Evolutionary conservation across 75 land plant genomes (phyloP), one percentile per base, ranked within the genome.

Genomic region (Cunninghamia lanceolata): DNA sequence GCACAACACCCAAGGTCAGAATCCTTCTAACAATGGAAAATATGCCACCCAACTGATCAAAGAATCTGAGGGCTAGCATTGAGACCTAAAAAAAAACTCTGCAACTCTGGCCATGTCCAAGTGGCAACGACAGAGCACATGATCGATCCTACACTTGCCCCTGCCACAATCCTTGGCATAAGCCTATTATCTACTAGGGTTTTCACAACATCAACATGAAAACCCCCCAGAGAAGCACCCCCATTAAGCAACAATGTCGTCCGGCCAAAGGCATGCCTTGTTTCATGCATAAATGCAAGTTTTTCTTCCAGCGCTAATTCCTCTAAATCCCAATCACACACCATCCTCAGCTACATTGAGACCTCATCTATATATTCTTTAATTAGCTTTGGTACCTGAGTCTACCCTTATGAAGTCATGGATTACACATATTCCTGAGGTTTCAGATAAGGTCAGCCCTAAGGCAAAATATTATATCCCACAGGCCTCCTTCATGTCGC

Each of bases 291-390:
- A 80, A 98, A 97, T n/a, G 99, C 91, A 53, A 97, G 96, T 85
- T 94, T 97, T 87, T 98, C 99, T 71, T 98, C 99, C 70, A 97
- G 86, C 5, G 89, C 80, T 39, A 94, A 89, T 87, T 94, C 96
- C 56, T 96, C 97, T 1, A 99, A 93, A 85, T 96, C 99, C 2
- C 94, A 95, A 85, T 93, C 93, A 82, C 99, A 98, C 13, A 98
- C 98, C 90, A 98, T 93, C 59, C 94, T 92, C 86, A 98, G 86
- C 75, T 98, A 99, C 39, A 93, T 94, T 3, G 99, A 92, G 40
- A 98, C 99, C 87, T 98, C 99, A 42, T 98, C 97, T 32, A 98
- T 98, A 82, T 98, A 98, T 30, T 97, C 99, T 88, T 97, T 96
- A 46, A 98, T 97, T 21, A 95, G 90, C 80, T 79, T 91, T 1